Percentiles rank a stretch among this genome's conserved stretches.
These are phyloP conservation scores for Stagonosporopsis vannaccii DNA, from an alignment of 2,329 filamentous ascomycete species.

Conservation along the genomic window DNA sequence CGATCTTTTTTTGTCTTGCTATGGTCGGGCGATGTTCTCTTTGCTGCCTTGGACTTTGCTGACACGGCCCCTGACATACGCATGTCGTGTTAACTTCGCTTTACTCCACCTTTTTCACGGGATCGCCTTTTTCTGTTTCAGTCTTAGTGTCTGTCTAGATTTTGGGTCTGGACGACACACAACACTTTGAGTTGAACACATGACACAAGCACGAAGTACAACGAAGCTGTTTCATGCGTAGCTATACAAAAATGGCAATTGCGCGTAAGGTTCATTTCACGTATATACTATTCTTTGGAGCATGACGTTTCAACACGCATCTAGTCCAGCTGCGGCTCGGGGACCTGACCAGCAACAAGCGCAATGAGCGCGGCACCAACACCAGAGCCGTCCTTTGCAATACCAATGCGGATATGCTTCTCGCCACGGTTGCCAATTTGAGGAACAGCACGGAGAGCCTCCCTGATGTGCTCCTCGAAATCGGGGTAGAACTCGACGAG, in stretches of 20 bases:
- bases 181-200: neutral
- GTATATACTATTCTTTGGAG: conserved; percentile 4
- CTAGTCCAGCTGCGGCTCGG: conserved; percentile 24
- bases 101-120: too few species aligned
- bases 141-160: too few species aligned
- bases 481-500: conserved; percentile 95
- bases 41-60: too few species aligned
- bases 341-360: conserved; percentile 74
- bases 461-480: conserved; percentile 87
- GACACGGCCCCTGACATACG: too few species aligned
- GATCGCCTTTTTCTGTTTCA: too few species aligned
- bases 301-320: neutral
- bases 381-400: conserved; percentile 95
- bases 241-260: conserved; percentile 5
- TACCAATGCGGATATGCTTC: conserved; percentile 88
- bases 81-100: too few species aligned
- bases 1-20: conserved; percentile 13
- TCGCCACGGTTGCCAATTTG: conserved; percentile 81
- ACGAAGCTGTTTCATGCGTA: neutral
- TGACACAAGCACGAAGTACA: neutral
- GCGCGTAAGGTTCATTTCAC: conserved; percentile 10
- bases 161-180: neutral
- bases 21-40: too few species aligned
- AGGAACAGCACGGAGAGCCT: conserved; percentile 77
- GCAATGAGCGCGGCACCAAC: conserved; percentile 97